Base-by-base conservation (phyloP, 2,329 filamentous ascomycete species). In the Calonectria hongkongensis region DNA sequence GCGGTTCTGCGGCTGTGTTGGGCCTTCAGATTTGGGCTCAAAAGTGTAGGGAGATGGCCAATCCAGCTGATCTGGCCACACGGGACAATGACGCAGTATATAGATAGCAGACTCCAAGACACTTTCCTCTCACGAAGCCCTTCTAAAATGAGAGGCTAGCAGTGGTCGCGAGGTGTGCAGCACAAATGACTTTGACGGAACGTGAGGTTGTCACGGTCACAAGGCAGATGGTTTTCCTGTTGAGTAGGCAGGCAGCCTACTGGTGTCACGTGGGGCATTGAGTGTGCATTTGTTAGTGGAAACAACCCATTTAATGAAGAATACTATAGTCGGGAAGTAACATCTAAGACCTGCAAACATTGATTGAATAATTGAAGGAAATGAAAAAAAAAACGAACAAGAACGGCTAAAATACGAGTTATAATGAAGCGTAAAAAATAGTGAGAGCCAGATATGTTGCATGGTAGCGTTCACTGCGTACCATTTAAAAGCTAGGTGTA, bases 131-230 rank as follows among this genome's bases (percentile, higher is more conserved):
- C 74, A 67, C 66, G 45, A 45, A 43, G 36, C 28, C 28, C 18
- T 58, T 39, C 54, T 33, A 13, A 45, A 66, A 63, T n/a, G 45
- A 28, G 63, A 47, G 56, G 48, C 47, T 68, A 62, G 50, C 18
- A 25, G 51, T 45, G 15, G 54, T 25, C 54, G 54, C 21, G 54
- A 27, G 58, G 45, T 50, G 56, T 36, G 65, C 10, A 41, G n/a
- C 18, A 36, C 47, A 48, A 62, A 67, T 73, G 71, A 73, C 71
- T 65, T 50, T 25, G 51, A 33, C 33, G 41, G 56, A 79, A 74
- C 75, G 77, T 79, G 77, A 78, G 72, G 33, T 27, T 73, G 77
- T 79, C 77, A 79, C 72, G 72, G 62, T 60, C 47, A 16, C 60
- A 76, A 15, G 75, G 72, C 75, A 78, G 41, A 43, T 47, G 65